These are phyloP conservation scores for Cystobasidium sp. DNA, from an alignment of 1,284 basidiomycete species.

Conservation along the genomic window DNA sequence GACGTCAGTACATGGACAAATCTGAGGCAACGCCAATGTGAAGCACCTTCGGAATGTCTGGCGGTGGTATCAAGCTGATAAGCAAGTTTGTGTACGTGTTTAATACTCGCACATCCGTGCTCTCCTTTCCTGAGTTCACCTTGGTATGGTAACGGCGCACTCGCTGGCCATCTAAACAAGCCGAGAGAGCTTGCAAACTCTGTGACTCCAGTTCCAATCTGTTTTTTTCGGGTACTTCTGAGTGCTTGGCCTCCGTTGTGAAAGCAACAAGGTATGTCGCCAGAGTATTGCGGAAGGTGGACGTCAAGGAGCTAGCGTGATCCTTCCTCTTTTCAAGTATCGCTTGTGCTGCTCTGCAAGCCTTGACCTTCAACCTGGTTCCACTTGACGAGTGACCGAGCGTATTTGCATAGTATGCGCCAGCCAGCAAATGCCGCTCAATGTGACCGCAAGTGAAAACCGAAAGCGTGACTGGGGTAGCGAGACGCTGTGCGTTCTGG, in stretches of 20 bases:
- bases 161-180: constrained; percentile 8
- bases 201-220: neutral
- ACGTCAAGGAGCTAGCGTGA: neutral
- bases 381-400: neutral
- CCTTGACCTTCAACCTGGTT: constrained; percentile 7
- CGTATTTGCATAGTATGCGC: neutral
- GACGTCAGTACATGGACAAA: neutral
- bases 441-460: constrained; percentile 4
- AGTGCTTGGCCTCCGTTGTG: neutral
- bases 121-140: neutral
- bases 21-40: no score
- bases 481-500: neutral
- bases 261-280: constrained; percentile 4
- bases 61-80: neutral
- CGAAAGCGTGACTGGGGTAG: neutral
- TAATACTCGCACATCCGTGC: neutral
- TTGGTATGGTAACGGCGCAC: neutral
- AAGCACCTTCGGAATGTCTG: neutral
- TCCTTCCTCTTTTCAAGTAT: constrained; percentile 1
- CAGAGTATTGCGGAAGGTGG: constrained; percentile 23
- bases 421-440: constrained; percentile 7
- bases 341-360: neutral
- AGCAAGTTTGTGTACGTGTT: constrained; percentile 6
- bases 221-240: neutral
- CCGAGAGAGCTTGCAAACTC: neutral